Conservation (phyloP, 1,284 basidiomycete genomes). For the Cutaneotrichosporon mucoides region DNA sequence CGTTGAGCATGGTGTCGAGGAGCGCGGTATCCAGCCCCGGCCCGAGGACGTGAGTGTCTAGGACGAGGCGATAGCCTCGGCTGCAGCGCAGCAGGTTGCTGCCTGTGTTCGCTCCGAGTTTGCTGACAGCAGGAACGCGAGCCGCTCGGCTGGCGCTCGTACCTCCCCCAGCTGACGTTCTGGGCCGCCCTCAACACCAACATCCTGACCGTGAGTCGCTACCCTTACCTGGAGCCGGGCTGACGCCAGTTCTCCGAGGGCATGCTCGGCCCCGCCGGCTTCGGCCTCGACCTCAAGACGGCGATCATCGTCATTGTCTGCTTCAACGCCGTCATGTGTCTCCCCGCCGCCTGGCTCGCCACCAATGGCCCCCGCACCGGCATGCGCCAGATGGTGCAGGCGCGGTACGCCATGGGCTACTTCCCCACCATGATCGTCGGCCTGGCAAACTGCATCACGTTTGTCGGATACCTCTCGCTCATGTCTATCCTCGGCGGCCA, state of each 20-base stretch:
- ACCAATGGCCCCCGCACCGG: conserved; percentile 83
- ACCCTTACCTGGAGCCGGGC: too few relatives aligned
- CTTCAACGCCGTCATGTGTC: conserved; percentile 31
- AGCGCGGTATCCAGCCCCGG: conserved; percentile 42
- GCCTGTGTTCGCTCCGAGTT: too few relatives aligned
- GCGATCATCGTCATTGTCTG: conserved; percentile 33
- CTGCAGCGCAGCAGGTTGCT: too few relatives aligned
- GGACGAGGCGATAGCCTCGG: too few relatives aligned
- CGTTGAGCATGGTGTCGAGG: conserved; percentile 45
- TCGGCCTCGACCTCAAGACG: conserved; percentile 35
- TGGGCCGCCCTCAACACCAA: conserved; percentile 48
- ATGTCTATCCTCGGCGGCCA: conserved; percentile 76
- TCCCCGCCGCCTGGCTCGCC: conserved; percentile 48
- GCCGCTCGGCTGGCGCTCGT: conserved; percentile 24
- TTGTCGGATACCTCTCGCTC: conserved; percentile 71
- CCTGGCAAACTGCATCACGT: conserved; percentile 59
- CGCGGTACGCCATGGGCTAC: conserved; percentile 73
- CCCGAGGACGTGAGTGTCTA: conserved; percentile 36
- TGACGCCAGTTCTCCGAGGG: conserved; percentile 47
- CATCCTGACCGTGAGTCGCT: conserved; percentile 40
- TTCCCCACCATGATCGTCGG: conserved; percentile 63
- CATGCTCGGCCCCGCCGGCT: conserved; percentile 39
- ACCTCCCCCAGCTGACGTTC: conserved; percentile 41
- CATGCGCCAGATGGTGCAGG: conserved; percentile 80
- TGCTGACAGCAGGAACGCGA: conserved; percentile 18